A percentile compares a stretch with the other conserved stretches of the same genome.
Evolutionary conservation across 1,139 yeast genomes (phyloP).

Genomic region (Kurtzmaniella quercitrusa): DNA sequence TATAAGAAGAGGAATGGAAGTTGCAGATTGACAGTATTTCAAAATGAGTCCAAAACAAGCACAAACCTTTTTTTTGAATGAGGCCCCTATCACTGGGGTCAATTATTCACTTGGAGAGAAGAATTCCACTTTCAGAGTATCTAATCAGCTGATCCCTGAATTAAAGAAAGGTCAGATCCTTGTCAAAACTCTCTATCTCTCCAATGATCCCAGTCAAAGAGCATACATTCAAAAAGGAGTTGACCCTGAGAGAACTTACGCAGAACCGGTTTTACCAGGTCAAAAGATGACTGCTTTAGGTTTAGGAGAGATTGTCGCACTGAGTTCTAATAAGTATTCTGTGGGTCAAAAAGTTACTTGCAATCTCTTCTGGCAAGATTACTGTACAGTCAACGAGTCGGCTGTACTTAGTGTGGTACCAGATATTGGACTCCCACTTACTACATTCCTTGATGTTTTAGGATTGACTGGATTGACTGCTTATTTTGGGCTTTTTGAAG

Average conservation of each 20-base stretch:
- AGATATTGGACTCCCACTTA: constrained; percentile 17
- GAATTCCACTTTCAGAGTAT: constrained; percentile 20
- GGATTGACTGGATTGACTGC: constrained; percentile 31
- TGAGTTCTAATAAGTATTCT: constrained; percentile 31
- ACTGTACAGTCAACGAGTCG: constrained; percentile 19
- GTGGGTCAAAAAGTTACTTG: constrained; percentile 43
- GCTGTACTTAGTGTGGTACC: constrained; percentile 22
- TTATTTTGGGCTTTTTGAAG: constrained; percentile 23
- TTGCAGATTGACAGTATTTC: neutral
- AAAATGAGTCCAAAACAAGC: constrained; percentile 4
- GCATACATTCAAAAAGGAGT: constrained; percentile 50
- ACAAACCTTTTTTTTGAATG: constrained; percentile 11
- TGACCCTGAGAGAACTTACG: constrained; percentile 40
- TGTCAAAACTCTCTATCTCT: constrained; percentile 45
- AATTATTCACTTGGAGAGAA: constrained; percentile 14
- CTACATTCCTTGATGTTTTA: constrained; percentile 41
- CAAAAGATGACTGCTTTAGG: constrained; percentile 49
- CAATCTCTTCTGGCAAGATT: constrained; percentile 38
- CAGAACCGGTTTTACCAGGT: constrained; percentile 44
- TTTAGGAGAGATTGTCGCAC: constrained; percentile 44
- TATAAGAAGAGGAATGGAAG: neutral
- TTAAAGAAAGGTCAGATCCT: constrained; percentile 43
- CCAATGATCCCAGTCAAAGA: constrained; percentile 68
- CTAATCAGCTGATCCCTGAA: constrained; percentile 9
- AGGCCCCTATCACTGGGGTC: constrained; percentile 14